Evolutionary conservation across 2,329 filamentous ascomycete genomes (phyloP).

Genomic region (Xylaria digitata): DNA sequence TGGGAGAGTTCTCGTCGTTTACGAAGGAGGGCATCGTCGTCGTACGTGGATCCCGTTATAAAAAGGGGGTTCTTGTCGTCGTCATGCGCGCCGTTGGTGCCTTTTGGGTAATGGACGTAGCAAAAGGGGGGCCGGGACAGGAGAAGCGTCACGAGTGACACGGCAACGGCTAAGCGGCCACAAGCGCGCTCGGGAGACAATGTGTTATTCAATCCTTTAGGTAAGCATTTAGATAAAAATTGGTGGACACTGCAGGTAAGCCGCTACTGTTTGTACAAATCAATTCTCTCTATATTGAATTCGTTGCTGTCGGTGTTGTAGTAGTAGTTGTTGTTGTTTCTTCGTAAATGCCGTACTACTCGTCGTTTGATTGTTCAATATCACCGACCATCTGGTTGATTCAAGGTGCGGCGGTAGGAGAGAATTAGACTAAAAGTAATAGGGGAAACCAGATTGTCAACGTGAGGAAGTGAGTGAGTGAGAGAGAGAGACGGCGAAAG

Average conservation of each 20-base stretch:
- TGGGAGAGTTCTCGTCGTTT: constrained; percentile 55
- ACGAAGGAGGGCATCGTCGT: constrained; percentile 69
- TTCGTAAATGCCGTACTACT: neutral
- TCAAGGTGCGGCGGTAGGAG: constrained; percentile 11
- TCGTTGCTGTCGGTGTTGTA: neutral
- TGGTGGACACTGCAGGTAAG: constrained; percentile 5
- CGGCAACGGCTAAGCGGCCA: constrained; percentile 4
- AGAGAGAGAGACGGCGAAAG: too few relatives aligned
- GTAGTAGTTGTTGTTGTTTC: neutral
- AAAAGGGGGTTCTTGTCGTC: constrained; percentile 12
- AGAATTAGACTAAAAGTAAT: constrained; percentile 29
- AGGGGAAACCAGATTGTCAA: constrained; percentile 25
- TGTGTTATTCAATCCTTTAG: constrained; percentile 19
- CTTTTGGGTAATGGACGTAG: constrained; percentile 6
- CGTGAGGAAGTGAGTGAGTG: neutral
- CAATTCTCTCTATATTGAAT: constrained; percentile 16
- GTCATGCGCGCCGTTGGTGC: constrained; percentile 23
- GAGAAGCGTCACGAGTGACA: neutral
- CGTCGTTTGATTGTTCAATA: constrained; percentile 7
- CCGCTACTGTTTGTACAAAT: constrained; percentile 20
- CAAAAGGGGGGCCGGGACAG: constrained; percentile 5
- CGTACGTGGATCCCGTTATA: constrained; percentile 35
- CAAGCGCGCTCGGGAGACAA: constrained; percentile 9
- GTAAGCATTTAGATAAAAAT: constrained; percentile 19
- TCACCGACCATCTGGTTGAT: constrained; percentile 24